These are phyloP conservation scores for Phaeoacremonium minimum DNA, from an alignment of 2,329 filamentous ascomycete species.

Conservation along the genomic window DNA sequence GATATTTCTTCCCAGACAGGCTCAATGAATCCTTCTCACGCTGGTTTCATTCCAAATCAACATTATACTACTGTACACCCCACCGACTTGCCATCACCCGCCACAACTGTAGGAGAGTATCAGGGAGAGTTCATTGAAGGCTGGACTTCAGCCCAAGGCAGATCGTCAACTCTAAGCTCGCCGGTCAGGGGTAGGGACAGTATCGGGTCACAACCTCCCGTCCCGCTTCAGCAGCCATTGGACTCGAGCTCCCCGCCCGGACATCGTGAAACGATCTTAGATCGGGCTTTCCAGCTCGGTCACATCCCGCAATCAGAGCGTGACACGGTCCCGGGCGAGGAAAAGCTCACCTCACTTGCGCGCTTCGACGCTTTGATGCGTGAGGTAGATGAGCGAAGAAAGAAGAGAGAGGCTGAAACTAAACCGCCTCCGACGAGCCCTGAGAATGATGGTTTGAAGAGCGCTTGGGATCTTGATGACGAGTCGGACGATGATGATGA, in stretches of 20 bases:
- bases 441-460: slow-evolving; percentile 28
- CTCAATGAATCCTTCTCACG: slow-evolving; percentile 35
- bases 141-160: slow-evolving; percentile 56
- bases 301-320: slow-evolving; percentile 58
- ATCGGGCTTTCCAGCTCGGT: slow-evolving; percentile 60
- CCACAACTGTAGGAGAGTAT: slow-evolving; percentile 47
- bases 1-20: slow-evolving; percentile 57
- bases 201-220: slow-evolving; percentile 43
- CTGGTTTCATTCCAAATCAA: slow-evolving; percentile 33
- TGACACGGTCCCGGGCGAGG: slow-evolving; percentile 47
- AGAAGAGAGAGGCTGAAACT: slow-evolving; percentile 29
- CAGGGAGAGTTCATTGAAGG: slow-evolving; percentile 55
- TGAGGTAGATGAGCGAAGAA: slow-evolving; percentile 49
- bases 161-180: slow-evolving; percentile 54
- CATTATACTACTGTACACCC: slow-evolving; percentile 49
- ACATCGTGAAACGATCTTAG: slow-evolving; percentile 62
- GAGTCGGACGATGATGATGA: slow-evolving; percentile 36
- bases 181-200: slow-evolving; percentile 51
- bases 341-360: slow-evolving; percentile 60
- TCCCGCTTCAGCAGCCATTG: slow-evolving; percentile 23
- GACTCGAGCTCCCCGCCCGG: slow-evolving; percentile 46
- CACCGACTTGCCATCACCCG: slow-evolving; percentile 52
- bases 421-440: not conserved
- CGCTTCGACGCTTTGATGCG: slow-evolving; percentile 64
- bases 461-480: slow-evolving; percentile 47